Conservation (phyloP, 1,139 yeast species). For the Candida sp. region DNA sequence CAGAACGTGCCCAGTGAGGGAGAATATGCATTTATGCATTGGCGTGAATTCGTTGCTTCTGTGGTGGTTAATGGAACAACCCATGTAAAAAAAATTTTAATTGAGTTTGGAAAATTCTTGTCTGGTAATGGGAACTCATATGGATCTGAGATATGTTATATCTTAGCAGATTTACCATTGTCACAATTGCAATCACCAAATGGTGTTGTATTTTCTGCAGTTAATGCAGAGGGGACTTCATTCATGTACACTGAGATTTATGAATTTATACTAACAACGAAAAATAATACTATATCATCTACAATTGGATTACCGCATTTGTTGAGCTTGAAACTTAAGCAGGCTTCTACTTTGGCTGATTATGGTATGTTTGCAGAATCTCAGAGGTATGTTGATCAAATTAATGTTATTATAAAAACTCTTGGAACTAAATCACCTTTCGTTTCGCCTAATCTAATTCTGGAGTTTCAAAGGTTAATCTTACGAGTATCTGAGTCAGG, state of each 20-base stretch:
- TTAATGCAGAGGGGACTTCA: constrained; percentile 13
- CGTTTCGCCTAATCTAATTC: constrained; percentile 31
- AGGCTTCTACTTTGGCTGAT: constrained; percentile 66
- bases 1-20: constrained; percentile 35
- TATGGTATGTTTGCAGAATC: constrained; percentile 55
- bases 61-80: constrained; percentile 40
- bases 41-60: constrained; percentile 50
- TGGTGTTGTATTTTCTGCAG: constrained; percentile 26
- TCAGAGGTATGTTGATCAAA: constrained; percentile 55
- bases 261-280: constrained; percentile 49
- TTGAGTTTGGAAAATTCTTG: constrained; percentile 54
- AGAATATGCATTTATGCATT: constrained; percentile 49
- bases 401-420: constrained; percentile 41
- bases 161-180: constrained; percentile 49
- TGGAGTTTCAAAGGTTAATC: constrained; percentile 36
- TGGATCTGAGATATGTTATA: constrained; percentile 45
- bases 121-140: constrained; percentile 26
- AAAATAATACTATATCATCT: constrained; percentile 13
- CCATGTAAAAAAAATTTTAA: constrained; percentile 37
- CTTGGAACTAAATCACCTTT: constrained; percentile 35
- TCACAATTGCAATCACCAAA: constrained; percentile 21
- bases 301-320: constrained; percentile 50
- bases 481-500: constrained; percentile 45
- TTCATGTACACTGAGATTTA: constrained; percentile 64
- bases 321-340: constrained; percentile 52